Percentiles rank a stretch among this genome's conserved stretches.
phyloP scores from a whole-genome alignment of 495 filamentous ascomycete genomes.

The Glutinoglossum americanum region DNA sequence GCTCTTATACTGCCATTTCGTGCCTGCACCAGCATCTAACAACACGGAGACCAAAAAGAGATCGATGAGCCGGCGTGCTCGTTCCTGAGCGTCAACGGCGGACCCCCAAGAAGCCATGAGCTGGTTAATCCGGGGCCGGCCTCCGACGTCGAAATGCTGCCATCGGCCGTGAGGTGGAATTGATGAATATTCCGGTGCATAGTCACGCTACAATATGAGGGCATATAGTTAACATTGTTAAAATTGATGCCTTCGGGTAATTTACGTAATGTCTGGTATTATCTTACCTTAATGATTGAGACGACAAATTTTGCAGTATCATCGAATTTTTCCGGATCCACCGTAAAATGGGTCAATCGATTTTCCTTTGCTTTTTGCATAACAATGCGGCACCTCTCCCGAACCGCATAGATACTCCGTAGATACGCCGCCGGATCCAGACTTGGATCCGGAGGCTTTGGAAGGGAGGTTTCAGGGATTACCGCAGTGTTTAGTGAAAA shows the following conservation, averaged over 20 bases:
- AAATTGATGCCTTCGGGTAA: neutral
- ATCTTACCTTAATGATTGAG: conserved; percentile 70
- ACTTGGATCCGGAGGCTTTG: conserved; percentile 69
- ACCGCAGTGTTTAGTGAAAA: neutral
- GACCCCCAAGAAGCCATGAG: conserved; percentile 46
- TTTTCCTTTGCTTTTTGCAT: conserved; percentile 59
- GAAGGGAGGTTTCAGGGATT: conserved; percentile 46
- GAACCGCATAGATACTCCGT: conserved; percentile 70
- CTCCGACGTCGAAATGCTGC: conserved; percentile 83
- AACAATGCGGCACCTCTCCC: conserved; percentile 54
- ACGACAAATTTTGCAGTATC: conserved; percentile 85
- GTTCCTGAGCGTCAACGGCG: conserved; percentile 44
- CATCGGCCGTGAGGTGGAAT: conserved; percentile 79
- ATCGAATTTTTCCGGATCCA: conserved; percentile 70
- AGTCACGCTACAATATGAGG: conserved; percentile 43
- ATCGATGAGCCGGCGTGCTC: conserved; percentile 57
- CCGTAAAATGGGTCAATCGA: conserved; percentile 70
- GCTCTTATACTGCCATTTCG: conserved; percentile 71
- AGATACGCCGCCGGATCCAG: conserved; percentile 87
- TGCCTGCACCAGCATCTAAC: conserved; percentile 71
- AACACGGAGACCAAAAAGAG: conserved; percentile 80
- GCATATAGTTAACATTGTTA: neutral
- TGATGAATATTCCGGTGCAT: conserved; percentile 58
- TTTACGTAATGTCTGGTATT: neutral
- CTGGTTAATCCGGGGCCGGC: conserved; percentile 46